Evolutionary conservation across 176 grass and related monocot species (phyloP).

Genomic region (Rhynchospora pubera): DNA sequence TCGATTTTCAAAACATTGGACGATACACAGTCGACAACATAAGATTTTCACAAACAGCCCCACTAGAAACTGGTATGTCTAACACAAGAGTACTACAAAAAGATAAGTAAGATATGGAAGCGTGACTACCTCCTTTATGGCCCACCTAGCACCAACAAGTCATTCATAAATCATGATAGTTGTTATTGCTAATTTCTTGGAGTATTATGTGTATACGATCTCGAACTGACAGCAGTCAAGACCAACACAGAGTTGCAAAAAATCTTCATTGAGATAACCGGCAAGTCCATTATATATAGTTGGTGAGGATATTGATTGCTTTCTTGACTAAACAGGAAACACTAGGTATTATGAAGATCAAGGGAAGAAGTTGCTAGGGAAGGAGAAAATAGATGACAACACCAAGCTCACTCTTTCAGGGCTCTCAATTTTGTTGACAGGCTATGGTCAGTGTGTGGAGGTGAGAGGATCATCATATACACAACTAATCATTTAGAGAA

Average conservation of each 20-base stretch:
- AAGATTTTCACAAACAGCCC: too few species aligned
- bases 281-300: conserved; percentile 73
- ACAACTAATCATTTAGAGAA: conserved; percentile 36
- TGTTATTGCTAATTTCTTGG: conserved; percentile 59
- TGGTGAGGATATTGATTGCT: conserved; percentile 66
- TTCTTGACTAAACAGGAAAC: conserved; percentile 52
- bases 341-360: conserved; percentile 15
- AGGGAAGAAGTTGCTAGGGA: not conserved
- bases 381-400: not conserved
- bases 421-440: conserved; percentile 39
- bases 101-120: conserved; percentile 64
- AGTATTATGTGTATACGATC: conserved; percentile 65
- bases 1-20: too few species aligned
- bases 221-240: too few species aligned
- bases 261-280: conserved; percentile 63
- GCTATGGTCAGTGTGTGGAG: conserved; percentile 29
- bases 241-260: conserved; percentile 60
- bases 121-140: conserved; percentile 44
- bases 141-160: conserved; percentile 48
- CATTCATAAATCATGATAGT: conserved; percentile 71
- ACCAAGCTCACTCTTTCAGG: conserved; percentile 37
- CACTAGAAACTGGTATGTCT: too few species aligned
- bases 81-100: too few species aligned
- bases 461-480: conserved; percentile 29
- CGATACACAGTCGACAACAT: too few species aligned